Base-by-base conservation (phyloP, 768 basidiomycete genomes). In the Cystofilobasidium bisporidii region DNA sequence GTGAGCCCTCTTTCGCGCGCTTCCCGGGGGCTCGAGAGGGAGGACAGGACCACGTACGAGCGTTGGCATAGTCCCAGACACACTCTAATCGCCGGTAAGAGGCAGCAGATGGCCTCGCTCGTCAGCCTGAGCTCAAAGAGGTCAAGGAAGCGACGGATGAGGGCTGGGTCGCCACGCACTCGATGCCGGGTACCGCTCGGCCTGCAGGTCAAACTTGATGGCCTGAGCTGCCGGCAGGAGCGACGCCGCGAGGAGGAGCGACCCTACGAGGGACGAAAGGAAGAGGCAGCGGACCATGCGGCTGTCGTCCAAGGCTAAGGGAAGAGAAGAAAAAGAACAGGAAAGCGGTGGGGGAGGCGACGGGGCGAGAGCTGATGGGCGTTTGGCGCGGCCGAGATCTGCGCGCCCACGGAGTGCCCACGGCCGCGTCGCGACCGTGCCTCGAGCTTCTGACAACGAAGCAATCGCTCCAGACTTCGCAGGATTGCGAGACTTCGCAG, bases 21-120 rank as follows among this genome's bases (percentile, higher is more conserved):
- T 36, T 12, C 36, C 6, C 5, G 36, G 36, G 6, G 36, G 36
- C 6, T 5, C 36, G 33, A 40, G 38, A 24, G 38, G 38, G 6
- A 9, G 6, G 26, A 48, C 6, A 10, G 22, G 32, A 10, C 30
- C 28, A 50, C 45, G 41, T 32, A 67, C 58, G 86, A 9, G 82
- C 79, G 74, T 92, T 88, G 12, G 86, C 94, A 28, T 87, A 81
- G 76, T 99, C 96, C 96, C 96, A 99, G 65, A 98, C 86, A 78
- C 94, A 97, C 78, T 91, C 38, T 69, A 36, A n/a, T 20, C 33
- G 41, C 26, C 32, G 36, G 36, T 17, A 40, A 20, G 57, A 5
- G n/a, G n/a, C n/a, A n/a, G n/a, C 26, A 47, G 26, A 28, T 22
- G 30, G 4, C 1, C 59, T 32, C 8, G n/a, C n/a, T n/a, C n/a